Conservation (phyloP, 768 basidiomycete species). For the Dioszegia crocea region DNA sequence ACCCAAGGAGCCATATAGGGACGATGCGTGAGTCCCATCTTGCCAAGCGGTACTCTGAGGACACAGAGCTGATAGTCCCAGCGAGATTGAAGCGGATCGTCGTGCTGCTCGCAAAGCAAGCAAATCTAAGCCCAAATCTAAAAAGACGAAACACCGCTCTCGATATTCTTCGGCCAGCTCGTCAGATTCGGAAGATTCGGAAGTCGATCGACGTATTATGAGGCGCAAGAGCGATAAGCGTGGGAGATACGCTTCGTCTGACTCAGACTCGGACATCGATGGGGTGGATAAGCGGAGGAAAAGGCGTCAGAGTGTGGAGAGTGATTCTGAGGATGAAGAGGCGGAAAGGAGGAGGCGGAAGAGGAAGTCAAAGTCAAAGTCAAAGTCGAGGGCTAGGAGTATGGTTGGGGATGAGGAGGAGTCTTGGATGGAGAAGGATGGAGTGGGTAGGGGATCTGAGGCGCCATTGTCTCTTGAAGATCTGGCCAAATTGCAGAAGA, state of each 20-base stretch:
- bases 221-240: slow-evolving; percentile 51
- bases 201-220: not conserved
- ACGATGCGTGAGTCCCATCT: slow-evolving; percentile 38
- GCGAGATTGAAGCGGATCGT: slow-evolving; percentile 32
- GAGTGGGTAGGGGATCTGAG: slow-evolving; percentile 17
- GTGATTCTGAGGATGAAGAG: slow-evolving; percentile 42
- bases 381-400: slow-evolving; percentile 6
- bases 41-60: too few relatives aligned
- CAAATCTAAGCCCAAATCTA: slow-evolving; percentile 10
- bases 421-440: slow-evolving; percentile 48
- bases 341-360: slow-evolving; percentile 50
- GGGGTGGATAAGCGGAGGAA: slow-evolving; percentile 40
- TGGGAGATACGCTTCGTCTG: slow-evolving; percentile 45
- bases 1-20: slow-evolving; percentile 40
- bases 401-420: slow-evolving; percentile 21
- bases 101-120: slow-evolving; percentile 24
- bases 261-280: slow-evolving; percentile 50
- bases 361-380: slow-evolving; percentile 25
- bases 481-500: not conserved
- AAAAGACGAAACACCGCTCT: slow-evolving; percentile 1
- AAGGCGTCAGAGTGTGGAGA: not conserved
- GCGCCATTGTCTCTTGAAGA: slow-evolving; percentile 44
- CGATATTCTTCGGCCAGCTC: slow-evolving; percentile 16
- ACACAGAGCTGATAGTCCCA: too few relatives aligned
- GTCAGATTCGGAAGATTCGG: slow-evolving; percentile 18